A percentile compares a stretch with the other conserved stretches of the same genome.
Conservation (phyloP, 441 rosid genomes). For the Populus hybrid region DNA sequence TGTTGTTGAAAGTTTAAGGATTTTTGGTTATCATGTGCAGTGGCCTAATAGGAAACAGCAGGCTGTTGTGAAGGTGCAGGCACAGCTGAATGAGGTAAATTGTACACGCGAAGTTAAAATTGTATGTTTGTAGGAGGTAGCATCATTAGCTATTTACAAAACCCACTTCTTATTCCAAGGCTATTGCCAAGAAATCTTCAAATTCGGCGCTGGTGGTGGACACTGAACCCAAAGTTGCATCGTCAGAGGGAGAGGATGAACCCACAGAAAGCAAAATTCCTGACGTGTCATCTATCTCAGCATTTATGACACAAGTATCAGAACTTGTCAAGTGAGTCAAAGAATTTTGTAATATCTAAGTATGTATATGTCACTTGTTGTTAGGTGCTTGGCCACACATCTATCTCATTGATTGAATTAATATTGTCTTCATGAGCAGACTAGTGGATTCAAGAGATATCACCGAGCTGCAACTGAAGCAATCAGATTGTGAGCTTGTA, state of each 20-base stretch:
- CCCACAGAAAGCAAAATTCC: conserved; percentile 36
- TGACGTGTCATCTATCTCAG: conserved; percentile 49
- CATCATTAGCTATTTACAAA: conserved; percentile 5
- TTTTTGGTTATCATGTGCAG: conserved; percentile 30
- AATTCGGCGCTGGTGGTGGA: conserved; percentile 43
- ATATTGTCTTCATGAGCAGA: conserved; percentile 37
- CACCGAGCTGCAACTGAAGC: conserved; percentile 79
- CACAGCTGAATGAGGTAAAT: conserved; percentile 62
- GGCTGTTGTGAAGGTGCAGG: conserved; percentile 35
- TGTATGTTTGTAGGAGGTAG: conserved; percentile 9
- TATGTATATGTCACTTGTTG: background rate
- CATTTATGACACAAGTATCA: conserved; percentile 85
- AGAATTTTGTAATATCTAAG: background rate
- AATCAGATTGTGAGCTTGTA: conserved; percentile 68
- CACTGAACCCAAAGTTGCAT: conserved; percentile 29
- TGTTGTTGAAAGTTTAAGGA: background rate
- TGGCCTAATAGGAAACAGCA: conserved; percentile 38
- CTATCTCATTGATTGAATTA: conserved; percentile 5
- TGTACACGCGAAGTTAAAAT: conserved; percentile 8
- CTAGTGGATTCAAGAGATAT: conserved; percentile 93
- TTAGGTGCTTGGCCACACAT: background rate
- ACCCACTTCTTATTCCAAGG: conserved; percentile 32
- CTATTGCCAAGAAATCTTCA: conserved; percentile 41
- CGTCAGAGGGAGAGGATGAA: conserved; percentile 36
- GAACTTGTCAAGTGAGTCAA: conserved; percentile 75